Evolutionary conservation across 1,284 basidiomycete genomes (phyloP), one percentile per base, ranked within the genome.

Genomic region (Papiliotrema fonsecae): DNA sequence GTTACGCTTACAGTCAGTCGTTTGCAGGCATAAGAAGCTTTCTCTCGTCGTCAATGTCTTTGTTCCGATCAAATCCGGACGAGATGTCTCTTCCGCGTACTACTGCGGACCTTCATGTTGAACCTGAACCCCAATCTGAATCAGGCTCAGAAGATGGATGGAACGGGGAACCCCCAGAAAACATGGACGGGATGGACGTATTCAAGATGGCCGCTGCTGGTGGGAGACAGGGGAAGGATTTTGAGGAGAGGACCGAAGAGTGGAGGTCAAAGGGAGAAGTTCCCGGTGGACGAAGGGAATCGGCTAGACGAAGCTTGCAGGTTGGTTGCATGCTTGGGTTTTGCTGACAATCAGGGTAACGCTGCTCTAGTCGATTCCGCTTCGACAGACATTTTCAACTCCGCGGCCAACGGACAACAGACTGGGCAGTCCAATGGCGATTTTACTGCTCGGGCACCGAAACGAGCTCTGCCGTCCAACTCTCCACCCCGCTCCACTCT

Each of bases 61-160:
- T 68, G 42, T 51, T 55, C 4, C 45, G 56, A 4, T 46, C 52
- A 2, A 34, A 53, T 1, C 45, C 55, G 2, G 26, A 49, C 11
- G 31, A 35, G 9, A 24, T 48, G 13, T 25, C 50, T 3, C 52
- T 66, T 9, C 62, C 64, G 9, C 47, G 47, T 39, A 60, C 53
- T 14, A 50, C 45, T 6, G 21, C 34, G 11, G 49, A 48, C 26
- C 16, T 53, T 6, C 42, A 42, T 2, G 41, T 49, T 5, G 52
- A 57, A 26, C 43, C 43, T 18, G 62, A 65, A 22, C 52, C 56
- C 34, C 49, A 42, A 19, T 69, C 68, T 0, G 61, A 67, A 28
- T 67, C 67, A 13, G 69, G 68, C 2, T 65, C 62, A 31, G 68
- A 72, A 40, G 69, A 72, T 44, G 57, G 55, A 18, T 72, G 68